Percentiles rank a stretch among this genome's conserved stretches.
phyloP scores from a whole-genome alignment of 768 basidiomycete species.

The Trametes punicea region DNA sequence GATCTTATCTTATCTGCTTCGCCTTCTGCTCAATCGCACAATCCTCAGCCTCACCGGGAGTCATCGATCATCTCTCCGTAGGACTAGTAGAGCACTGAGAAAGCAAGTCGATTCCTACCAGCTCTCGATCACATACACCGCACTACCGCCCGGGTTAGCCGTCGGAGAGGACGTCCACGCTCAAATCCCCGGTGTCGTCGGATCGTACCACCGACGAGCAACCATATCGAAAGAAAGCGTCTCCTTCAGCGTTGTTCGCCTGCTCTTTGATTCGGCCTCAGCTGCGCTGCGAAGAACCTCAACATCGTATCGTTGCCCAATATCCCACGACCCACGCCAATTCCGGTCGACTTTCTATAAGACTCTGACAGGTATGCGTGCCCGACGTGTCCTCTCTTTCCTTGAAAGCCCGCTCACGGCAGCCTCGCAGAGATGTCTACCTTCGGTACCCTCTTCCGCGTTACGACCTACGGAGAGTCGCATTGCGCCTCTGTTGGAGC shows the following conservation, averaged over 20 bases:
- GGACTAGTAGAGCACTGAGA: neutral
- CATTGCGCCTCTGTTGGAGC: conserved; percentile 97
- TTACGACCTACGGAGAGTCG: conserved; percentile 97
- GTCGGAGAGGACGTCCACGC: too few species aligned
- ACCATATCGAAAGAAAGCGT: neutral
- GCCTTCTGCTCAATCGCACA: neutral
- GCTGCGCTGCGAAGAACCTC: neutral
- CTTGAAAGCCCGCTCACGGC: neutral
- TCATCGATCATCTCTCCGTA: neutral
- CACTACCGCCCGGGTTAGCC: too few species aligned
- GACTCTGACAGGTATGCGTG: neutral
- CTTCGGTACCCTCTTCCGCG: conserved; percentile 87
- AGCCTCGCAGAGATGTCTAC: conserved; percentile 67
- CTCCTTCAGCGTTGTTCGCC: neutral
- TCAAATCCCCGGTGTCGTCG: neutral
- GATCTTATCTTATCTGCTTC: neutral
- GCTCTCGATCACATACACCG: too few species aligned
- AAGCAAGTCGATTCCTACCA: too few species aligned
- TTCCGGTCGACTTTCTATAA: neutral
- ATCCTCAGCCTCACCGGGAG: neutral
- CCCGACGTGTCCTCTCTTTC: neutral
- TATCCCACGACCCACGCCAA: neutral
- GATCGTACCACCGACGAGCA: neutral
- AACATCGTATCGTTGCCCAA: too few species aligned
- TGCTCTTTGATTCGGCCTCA: neutral